Percentiles rank a stretch among this genome's conserved stretches.
These are phyloP conservation scores for Leishmania braziliensis DNA, from an alignment of 208 protist species.

Conservation along the genomic window DNA sequence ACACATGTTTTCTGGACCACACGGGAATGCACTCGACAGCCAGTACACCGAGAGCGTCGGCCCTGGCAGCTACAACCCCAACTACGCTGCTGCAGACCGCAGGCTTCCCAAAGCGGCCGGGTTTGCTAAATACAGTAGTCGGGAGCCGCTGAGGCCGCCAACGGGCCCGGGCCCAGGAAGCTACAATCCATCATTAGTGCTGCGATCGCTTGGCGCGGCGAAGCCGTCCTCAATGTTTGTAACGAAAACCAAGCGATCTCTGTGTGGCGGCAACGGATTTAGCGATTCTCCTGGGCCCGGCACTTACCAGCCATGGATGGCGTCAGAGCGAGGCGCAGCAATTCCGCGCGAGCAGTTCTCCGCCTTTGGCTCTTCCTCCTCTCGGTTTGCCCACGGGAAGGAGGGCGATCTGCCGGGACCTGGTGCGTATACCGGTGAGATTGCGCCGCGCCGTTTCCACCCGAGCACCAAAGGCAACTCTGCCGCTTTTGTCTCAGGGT, in stretches of 20 bases:
- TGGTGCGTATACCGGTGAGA: conserved; percentile 73
- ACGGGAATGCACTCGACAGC: not conserved
- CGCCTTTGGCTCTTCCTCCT: conserved; percentile 66
- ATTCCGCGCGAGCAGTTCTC: conserved; percentile 42
- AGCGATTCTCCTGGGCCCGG: conserved; percentile 72
- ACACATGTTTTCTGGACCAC: conserved; percentile 36
- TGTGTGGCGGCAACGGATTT: conserved; percentile 13
- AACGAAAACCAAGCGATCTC: conserved; percentile 55
- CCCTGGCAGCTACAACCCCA: conserved; percentile 65
- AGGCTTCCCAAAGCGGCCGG: conserved; percentile 44
- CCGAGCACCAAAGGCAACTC: conserved; percentile 31
- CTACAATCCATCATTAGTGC: conserved; percentile 47
- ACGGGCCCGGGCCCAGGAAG: conserved; percentile 71
- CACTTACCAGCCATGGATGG: conserved; percentile 49
- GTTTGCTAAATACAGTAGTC: conserved; percentile 68
- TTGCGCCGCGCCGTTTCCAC: conserved; percentile 65
- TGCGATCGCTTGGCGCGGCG: conserved; percentile 31
- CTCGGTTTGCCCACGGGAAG: conserved; percentile 37
- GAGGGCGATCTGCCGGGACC: conserved; percentile 57
- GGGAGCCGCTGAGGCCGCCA: conserved; percentile 25
- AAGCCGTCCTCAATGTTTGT: conserved; percentile 88
- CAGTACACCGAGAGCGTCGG: conserved; percentile 11
- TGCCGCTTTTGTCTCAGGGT: conserved; percentile 57
- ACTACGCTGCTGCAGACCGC: conserved; percentile 42
- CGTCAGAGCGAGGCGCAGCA: not conserved